Conservation (phyloP, 345 rosid genomes). For the Arabis alpina region DNA sequence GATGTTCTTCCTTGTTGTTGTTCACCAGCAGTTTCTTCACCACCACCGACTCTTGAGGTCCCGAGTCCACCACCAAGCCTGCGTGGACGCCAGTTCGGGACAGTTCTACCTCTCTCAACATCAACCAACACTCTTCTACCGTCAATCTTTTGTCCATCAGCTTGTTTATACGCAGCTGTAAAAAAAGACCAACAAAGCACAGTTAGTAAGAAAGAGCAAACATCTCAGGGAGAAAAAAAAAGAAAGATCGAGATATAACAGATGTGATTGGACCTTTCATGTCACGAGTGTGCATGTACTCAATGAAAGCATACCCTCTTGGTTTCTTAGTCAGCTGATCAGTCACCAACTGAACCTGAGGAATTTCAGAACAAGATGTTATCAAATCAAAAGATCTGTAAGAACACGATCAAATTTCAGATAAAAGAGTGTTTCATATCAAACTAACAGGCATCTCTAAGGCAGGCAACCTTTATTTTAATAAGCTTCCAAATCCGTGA, state of each 20-base stretch:
- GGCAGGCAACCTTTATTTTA: constrained; percentile 82
- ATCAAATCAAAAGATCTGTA: constrained; percentile 35
- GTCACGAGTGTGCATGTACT: constrained; percentile 89
- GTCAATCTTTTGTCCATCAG: constrained; percentile 96
- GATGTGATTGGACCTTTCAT: constrained; percentile 70
- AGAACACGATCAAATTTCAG: constrained; percentile 7
- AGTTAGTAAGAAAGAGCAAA: not conserved
- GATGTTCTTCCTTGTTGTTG: constrained; percentile 55
- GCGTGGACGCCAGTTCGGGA: constrained; percentile 98
- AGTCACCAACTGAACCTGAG: constrained; percentile 74
- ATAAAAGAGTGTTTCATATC: not conserved
- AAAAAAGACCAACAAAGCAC: constrained; percentile 2
- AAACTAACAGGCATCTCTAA: constrained; percentile 42
- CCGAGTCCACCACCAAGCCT: constrained; percentile 99
- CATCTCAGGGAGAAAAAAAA: not conserved
- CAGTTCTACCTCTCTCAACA: constrained; percentile 97
- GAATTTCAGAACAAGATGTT: constrained; percentile 42
- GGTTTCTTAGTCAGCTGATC: constrained; percentile 79
- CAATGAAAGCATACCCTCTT: constrained; percentile 91
- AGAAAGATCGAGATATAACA: not conserved
- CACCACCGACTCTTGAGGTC: constrained; percentile 78
- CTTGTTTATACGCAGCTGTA: constrained; percentile 95
- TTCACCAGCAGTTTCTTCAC: constrained; percentile 80
- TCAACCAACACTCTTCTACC: constrained; percentile 96
- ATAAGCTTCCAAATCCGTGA: constrained; percentile 72